A percentile compares a stretch with the other conserved stretches of the same genome.
These are phyloP conservation scores for Gardenia jasminoides DNA, from an alignment of 257 asterid species.

Conservation along the genomic window DNA sequence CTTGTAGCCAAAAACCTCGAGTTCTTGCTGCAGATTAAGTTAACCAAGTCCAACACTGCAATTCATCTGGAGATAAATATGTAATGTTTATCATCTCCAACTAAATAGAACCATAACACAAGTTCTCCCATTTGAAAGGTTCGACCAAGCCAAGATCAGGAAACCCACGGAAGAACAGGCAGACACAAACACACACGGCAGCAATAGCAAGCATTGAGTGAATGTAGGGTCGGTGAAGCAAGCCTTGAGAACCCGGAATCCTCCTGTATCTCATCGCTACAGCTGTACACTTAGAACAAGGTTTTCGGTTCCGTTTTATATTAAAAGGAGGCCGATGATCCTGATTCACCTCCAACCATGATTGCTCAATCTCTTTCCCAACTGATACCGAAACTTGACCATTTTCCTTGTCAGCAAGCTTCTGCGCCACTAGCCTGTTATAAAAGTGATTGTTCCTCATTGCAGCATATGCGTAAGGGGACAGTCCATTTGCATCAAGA, in stretches of 20 bases:
- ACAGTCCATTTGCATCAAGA: constrained; percentile 68
- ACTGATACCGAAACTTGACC: constrained; percentile 53
- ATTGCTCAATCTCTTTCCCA: constrained; percentile 35
- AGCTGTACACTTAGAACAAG: constrained; percentile 69
- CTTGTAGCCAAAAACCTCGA: neutral
- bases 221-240: constrained; percentile 69
- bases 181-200: constrained; percentile 85
- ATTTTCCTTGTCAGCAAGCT: constrained; percentile 44
- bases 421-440: constrained; percentile 58
- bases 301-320: constrained; percentile 25
- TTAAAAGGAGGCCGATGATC: constrained; percentile 15
- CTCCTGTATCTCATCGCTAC: constrained; percentile 38
- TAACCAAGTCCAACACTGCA: neutral
- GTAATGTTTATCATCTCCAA: neutral
- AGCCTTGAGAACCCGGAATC: constrained; percentile 45
- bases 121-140: constrained; percentile 78
- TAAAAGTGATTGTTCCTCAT: constrained; percentile 72
- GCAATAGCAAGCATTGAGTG: constrained; percentile 82
- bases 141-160: constrained; percentile 52
- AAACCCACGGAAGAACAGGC: constrained; percentile 62
- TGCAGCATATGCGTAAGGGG: constrained; percentile 68
- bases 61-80: neutral
- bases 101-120: constrained; percentile 54
- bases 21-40: constrained; percentile 7
- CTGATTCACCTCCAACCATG: constrained; percentile 22